A percentile compares a stretch with the other conserved stretches of the same genome.
These are phyloP conservation scores for Ophiostoma sp. DNA, from an alignment of 2,329 filamentous ascomycete genomes.

Conservation along the genomic window DNA sequence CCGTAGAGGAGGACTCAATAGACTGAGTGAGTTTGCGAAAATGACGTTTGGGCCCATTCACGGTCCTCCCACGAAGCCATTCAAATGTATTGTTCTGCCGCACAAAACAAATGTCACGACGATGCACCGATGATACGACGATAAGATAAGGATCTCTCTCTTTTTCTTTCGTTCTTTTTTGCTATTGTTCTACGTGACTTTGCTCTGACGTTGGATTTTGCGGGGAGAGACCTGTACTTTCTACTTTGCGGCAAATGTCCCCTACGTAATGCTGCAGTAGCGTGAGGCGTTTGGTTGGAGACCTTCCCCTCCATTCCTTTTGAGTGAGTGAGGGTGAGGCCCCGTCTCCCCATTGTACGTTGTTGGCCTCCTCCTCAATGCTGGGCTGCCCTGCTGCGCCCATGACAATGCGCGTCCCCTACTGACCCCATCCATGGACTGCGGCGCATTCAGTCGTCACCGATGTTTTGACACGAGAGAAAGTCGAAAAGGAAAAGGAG, in stretches of 20 bases:
- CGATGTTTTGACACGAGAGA: background rate
- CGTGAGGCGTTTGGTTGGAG: background rate
- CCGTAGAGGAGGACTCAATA: no score
- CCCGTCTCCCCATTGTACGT: background rate
- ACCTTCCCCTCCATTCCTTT: background rate
- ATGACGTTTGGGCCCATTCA: background rate
- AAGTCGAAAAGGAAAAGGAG: background rate
- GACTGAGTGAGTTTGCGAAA: no score
- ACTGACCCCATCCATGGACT: background rate
- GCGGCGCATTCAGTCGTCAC: background rate
- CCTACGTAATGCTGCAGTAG: slow-evolving; percentile 17
- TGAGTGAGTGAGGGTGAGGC: no score
- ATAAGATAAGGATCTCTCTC: background rate
- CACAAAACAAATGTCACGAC: background rate
- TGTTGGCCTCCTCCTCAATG: background rate
- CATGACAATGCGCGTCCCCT: background rate
- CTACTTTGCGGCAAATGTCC: background rate
- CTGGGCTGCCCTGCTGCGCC: background rate
- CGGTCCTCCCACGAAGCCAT: background rate
- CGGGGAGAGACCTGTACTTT: background rate
- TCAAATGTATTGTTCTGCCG: background rate
- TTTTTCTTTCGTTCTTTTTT: no score
- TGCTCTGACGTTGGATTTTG: background rate
- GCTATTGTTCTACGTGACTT: background rate
- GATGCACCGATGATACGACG: background rate